A percentile compares a stretch with the other conserved stretches of the same genome.
Conservation (phyloP, 2,329 filamentous ascomycete species). For the Hymenotorrendiella dingleyae region DNA sequence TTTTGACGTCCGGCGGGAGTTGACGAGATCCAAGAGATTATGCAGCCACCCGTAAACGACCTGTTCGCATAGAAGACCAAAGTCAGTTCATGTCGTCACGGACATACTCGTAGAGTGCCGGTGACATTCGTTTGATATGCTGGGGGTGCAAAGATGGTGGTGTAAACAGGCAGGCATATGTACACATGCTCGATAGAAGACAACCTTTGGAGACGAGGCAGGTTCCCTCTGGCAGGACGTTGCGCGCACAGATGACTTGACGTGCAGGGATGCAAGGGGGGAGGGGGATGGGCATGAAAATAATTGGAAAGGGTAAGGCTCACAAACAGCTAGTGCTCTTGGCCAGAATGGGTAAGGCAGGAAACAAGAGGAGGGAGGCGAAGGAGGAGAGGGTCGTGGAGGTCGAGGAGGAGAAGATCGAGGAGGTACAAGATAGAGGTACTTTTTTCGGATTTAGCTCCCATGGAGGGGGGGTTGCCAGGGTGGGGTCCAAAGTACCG, state of each 20-base stretch:
- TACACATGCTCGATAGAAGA: slow-evolving; percentile 16
- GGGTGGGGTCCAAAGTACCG: slow-evolving; percentile 5
- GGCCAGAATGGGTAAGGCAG: slow-evolving; percentile 1
- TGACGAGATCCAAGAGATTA: slow-evolving; percentile 24
- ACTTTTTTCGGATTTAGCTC: too few species aligned
- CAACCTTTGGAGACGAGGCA: slow-evolving; percentile 10
- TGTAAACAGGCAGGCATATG: slow-evolving; percentile 11
- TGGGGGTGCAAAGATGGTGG: slow-evolving; percentile 7
- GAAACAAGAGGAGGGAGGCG: background rate
- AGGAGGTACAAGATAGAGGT: too few species aligned
- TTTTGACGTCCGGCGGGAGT: slow-evolving; percentile 22
- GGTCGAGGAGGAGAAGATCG: too few species aligned
- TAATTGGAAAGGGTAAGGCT: slow-evolving; percentile 13
- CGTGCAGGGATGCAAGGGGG: slow-evolving; percentile 23
- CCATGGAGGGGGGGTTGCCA: background rate
- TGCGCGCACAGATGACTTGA: slow-evolving; percentile 24
- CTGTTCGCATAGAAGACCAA: slow-evolving; percentile 26
- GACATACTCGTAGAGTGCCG: slow-evolving; percentile 21
- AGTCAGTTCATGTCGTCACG: slow-evolving; percentile 25
- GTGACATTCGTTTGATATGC: slow-evolving; percentile 19
- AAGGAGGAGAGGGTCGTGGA: too few species aligned
- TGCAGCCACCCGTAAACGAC: slow-evolving; percentile 30
- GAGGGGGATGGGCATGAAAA: slow-evolving; percentile 4
- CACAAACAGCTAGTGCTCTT: slow-evolving; percentile 13
- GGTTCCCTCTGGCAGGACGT: slow-evolving; percentile 8